Evolutionary conservation across 192 early-diverging fungal genomes (phyloP).

Genomic region (Mortierella hygrophila): DNA sequence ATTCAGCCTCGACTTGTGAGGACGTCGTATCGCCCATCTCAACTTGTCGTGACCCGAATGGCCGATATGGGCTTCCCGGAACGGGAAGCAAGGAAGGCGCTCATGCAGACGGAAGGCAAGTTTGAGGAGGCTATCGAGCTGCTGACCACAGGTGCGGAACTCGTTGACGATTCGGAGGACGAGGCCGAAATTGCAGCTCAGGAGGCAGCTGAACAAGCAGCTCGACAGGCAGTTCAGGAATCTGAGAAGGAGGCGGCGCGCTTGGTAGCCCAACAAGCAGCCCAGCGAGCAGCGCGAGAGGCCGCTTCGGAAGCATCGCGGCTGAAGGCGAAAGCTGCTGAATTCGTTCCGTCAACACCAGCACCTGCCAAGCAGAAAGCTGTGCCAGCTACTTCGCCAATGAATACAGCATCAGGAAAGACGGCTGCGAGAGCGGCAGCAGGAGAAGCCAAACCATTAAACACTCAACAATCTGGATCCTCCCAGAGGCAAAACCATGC

Average conservation of each 20-base stretch:
- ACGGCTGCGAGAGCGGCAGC: background rate
- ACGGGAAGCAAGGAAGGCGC: constrained; percentile 33
- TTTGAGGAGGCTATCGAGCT: constrained; percentile 49
- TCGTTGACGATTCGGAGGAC: constrained; percentile 51
- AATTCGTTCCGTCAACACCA: background rate
- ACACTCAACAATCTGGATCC: constrained; percentile 4
- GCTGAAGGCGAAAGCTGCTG: background rate
- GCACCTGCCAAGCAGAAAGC: background rate
- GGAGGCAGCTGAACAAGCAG: constrained; percentile 8
- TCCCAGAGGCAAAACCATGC: background rate
- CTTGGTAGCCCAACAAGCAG: constrained; percentile 8
- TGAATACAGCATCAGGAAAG: background rate
- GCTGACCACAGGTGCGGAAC: constrained; percentile 32
- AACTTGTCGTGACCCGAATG: constrained; percentile 37
- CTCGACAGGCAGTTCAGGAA: background rate
- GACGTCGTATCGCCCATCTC: constrained; percentile 44
- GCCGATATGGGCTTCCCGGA: constrained; percentile 47
- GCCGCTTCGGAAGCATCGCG: background rate
- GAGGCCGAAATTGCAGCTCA: constrained; percentile 20
- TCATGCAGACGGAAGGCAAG: constrained; percentile 49
- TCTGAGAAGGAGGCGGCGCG: constrained; percentile 1
- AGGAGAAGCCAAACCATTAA: background rate
- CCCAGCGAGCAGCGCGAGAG: background rate
- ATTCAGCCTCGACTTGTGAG: constrained; percentile 15
- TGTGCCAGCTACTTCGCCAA: background rate